A percentile compares a stretch with the other conserved stretches of the same genome.
phyloP scores from a whole-genome alignment of 163 green algal genomes.

The Chloroidium sp. region DNA sequence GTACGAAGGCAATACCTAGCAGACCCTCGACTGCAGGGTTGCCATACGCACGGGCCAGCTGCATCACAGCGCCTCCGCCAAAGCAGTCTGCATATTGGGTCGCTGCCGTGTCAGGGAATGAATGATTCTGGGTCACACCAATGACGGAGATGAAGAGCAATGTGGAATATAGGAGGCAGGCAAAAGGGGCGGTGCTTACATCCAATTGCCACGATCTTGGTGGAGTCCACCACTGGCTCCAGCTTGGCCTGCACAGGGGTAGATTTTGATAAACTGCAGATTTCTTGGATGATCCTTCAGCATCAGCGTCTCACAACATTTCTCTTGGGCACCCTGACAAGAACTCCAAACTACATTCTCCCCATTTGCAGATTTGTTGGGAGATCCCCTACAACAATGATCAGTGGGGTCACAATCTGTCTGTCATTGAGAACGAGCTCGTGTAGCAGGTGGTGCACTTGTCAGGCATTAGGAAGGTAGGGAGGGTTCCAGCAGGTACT shows the following conservation, averaged over 20 bases:
- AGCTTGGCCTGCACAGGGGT: slow-evolving; percentile 2
- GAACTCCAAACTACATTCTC: too few species aligned
- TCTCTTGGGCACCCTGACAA: too few species aligned
- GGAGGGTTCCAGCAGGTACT: too few species aligned
- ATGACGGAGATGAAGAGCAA: background rate
- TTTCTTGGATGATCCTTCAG: background rate
- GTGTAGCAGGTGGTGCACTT: too few species aligned
- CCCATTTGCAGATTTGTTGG: too few species aligned
- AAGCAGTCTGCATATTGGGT: slow-evolving; percentile 6
- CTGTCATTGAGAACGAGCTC: too few species aligned
- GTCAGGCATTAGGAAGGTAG: too few species aligned
- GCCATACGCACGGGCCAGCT: background rate
- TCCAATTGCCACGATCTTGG: slow-evolving; percentile 10
- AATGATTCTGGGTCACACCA: too few species aligned
- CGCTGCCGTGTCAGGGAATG: background rate
- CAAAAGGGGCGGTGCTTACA: background rate
- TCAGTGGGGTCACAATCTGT: too few species aligned
- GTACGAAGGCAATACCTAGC: background rate
- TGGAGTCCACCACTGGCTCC: background rate
- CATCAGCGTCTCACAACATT: slow-evolving; percentile 7
- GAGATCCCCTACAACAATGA: too few species aligned
- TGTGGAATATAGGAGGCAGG: background rate
- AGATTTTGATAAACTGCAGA: background rate
- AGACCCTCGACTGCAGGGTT: background rate
- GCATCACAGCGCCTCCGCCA: slow-evolving; percentile 4